Evolutionary conservation across 2,329 filamentous ascomycete species (phyloP).

Genomic region (Sclerotiophoma versabilis): DNA sequence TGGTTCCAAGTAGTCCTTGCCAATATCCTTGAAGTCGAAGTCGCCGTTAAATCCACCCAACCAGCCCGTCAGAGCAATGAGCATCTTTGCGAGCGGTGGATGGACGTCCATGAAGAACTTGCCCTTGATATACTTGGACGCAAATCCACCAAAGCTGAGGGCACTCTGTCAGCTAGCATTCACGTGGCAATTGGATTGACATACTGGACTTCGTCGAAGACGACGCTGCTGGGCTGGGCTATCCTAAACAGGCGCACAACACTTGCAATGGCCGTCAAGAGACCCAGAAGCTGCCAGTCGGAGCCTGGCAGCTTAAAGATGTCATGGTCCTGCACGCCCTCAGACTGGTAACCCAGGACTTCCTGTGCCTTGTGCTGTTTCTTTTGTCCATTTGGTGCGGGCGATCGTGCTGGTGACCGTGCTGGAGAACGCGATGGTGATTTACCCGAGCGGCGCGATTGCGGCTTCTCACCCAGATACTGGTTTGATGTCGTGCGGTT

Average conservation of each 20-base stretch:
- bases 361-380: conserved; percentile 45
- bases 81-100: conserved; percentile 92
- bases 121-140: conserved; percentile 99
- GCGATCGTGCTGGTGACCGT: conserved; percentile 30
- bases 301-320: conserved; percentile 83
- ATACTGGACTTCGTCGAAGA: conserved; percentile 99
- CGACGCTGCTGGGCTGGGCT: conserved; percentile 93
- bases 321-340: conserved; percentile 87
- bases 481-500: conserved; percentile 38
- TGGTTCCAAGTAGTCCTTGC: conserved; percentile 96
- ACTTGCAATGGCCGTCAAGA: conserved; percentile 76
- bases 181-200: conserved; percentile 50
- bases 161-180: conserved; percentile 28
- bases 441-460: conserved; percentile 41
- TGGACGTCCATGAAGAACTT: conserved; percentile 99
- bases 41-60: conserved; percentile 92
- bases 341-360: conserved; percentile 70
- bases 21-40: conserved; percentile 99
- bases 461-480: conserved; percentile 43
- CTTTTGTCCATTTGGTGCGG: conserved; percentile 25
- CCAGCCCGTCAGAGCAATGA: conserved; percentile 94
- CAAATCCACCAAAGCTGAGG: conserved; percentile 91
- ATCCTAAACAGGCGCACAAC: conserved; percentile 91
- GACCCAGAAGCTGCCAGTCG: conserved; percentile 80
- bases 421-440: conserved; percentile 46